Evolutionary conservation across 2,329 filamentous ascomycete species (phyloP).

Genomic region (Penicillium thymicola): DNA sequence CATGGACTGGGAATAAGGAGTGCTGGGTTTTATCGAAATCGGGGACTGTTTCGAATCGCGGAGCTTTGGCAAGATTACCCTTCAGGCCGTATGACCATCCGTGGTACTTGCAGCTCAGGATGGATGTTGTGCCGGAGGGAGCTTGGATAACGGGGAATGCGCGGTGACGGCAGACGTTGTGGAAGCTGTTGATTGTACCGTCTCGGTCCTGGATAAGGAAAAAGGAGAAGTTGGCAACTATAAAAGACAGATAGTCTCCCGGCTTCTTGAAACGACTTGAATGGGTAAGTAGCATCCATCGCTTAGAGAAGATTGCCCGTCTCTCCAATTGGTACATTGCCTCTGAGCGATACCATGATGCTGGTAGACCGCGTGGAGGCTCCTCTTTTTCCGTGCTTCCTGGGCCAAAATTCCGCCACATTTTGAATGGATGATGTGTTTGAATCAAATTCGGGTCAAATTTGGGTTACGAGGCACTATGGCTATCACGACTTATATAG

Average conservation of each 20-base stretch:
- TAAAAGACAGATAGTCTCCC: slow-evolving; percentile 22
- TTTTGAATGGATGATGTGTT: neutral
- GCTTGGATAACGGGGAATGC: slow-evolving; percentile 17
- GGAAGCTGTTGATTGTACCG: slow-evolving; percentile 20
- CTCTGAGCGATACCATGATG: slow-evolving; percentile 28
- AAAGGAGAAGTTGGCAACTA: slow-evolving; percentile 14
- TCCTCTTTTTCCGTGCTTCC: neutral
- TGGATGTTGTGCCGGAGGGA: slow-evolving; percentile 13
- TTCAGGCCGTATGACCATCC: slow-evolving; percentile 28
- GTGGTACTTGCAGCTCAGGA: slow-evolving; percentile 25
- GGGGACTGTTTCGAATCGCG: slow-evolving; percentile 20
- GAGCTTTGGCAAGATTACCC: slow-evolving; percentile 25
- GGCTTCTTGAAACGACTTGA: slow-evolving; percentile 19
- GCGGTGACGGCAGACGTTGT: slow-evolving; percentile 28
- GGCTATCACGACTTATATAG: neutral
- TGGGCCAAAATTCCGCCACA: slow-evolving; percentile 12
- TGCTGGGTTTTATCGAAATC: slow-evolving; percentile 20
- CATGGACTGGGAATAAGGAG: slow-evolving; percentile 20
- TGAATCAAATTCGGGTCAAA: neutral
- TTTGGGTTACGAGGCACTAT: neutral
- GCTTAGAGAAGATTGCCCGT: slow-evolving; percentile 27
- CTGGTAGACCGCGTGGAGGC: slow-evolving; percentile 17
- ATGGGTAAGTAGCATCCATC: slow-evolving; percentile 25
- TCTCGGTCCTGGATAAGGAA: slow-evolving; percentile 16
- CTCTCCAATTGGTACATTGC: slow-evolving; percentile 26